These are phyloP conservation scores for Gigaspora rosea DNA, from an alignment of 192 early-diverging fungal species.

Conservation along the genomic window DNA sequence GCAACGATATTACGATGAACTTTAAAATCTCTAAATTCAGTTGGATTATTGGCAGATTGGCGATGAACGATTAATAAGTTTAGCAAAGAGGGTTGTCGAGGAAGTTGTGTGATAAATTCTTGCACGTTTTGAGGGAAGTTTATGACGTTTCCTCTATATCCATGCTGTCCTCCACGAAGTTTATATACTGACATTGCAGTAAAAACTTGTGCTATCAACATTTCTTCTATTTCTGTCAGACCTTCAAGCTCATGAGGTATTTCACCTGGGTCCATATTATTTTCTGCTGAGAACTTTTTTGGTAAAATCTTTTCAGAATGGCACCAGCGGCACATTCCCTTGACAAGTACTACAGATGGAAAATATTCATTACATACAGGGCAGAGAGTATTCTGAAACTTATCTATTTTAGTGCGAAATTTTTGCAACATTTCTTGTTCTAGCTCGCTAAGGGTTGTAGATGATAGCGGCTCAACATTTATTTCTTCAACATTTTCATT, in stretches of 20 bases:
- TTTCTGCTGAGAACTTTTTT: background rate
- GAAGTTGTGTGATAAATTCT: background rate
- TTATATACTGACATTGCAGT: background rate
- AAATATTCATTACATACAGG: background rate
- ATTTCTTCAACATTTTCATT: too few species aligned
- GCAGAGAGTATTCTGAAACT: background rate
- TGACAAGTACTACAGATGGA: background rate
- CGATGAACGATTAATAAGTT: background rate
- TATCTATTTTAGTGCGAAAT: too few species aligned
- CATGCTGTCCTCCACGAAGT: background rate
- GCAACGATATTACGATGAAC: background rate
- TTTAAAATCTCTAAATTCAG: background rate
- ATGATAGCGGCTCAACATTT: too few species aligned
- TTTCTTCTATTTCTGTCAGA: background rate
- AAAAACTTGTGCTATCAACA: background rate
- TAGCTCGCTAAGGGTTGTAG: too few species aligned
- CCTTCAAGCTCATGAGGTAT: background rate
- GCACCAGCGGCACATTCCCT: background rate
- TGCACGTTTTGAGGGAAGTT: too few species aligned
- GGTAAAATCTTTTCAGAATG: background rate
- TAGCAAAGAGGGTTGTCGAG: background rate
- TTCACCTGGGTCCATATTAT: background rate
- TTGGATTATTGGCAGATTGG: background rate
- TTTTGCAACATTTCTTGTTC: too few species aligned
- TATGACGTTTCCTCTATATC: too few species aligned